Evolutionary conservation across 2,329 filamentous ascomycete species (phyloP).

Genomic region (Xylariaceae sp.): DNA sequence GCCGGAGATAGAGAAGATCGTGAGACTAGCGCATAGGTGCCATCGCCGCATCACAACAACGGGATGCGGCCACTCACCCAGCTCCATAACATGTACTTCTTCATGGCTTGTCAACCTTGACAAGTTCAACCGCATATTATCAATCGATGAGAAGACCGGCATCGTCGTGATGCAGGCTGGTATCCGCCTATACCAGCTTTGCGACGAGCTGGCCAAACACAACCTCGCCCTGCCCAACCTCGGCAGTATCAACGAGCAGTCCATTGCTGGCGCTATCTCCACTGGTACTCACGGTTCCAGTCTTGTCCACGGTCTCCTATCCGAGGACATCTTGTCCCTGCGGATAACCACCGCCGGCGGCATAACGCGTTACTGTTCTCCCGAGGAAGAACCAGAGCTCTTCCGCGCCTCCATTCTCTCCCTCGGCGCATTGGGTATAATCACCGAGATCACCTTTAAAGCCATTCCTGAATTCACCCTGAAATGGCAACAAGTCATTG

Average conservation of each 20-base stretch:
- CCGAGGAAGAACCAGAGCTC: slow-evolving; percentile 65
- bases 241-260: slow-evolving; percentile 93
- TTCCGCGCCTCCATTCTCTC: slow-evolving; percentile 86
- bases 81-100: slow-evolving; percentile 84
- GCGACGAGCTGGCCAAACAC: slow-evolving; percentile 64
- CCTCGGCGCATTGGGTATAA: slow-evolving; percentile 83
- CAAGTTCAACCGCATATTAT: slow-evolving; percentile 66
- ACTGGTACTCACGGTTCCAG: slow-evolving; percentile 93
- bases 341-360: slow-evolving; percentile 81
- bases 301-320: slow-evolving; percentile 75
- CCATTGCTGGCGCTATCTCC: slow-evolving; percentile 83
- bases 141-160: slow-evolving; percentile 60
- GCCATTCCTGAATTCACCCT: slow-evolving; percentile 79
- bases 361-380: slow-evolving; percentile 63
- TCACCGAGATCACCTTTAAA: slow-evolving; percentile 82
- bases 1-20: slow-evolving; percentile 74
- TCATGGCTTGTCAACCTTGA: slow-evolving; percentile 95
- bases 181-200: slow-evolving; percentile 72
- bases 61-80: slow-evolving; percentile 90
- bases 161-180: slow-evolving; percentile 79
- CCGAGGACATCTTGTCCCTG: slow-evolving; percentile 67
- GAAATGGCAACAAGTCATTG: slow-evolving; percentile 76
- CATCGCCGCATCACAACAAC: slow-evolving; percentile 77
- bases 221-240: slow-evolving; percentile 86
- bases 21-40: slow-evolving; percentile 74